Evolutionary conservation across 2,329 filamentous ascomycete species (phyloP).

Genomic region (Chaetomiaceae sp.): DNA sequence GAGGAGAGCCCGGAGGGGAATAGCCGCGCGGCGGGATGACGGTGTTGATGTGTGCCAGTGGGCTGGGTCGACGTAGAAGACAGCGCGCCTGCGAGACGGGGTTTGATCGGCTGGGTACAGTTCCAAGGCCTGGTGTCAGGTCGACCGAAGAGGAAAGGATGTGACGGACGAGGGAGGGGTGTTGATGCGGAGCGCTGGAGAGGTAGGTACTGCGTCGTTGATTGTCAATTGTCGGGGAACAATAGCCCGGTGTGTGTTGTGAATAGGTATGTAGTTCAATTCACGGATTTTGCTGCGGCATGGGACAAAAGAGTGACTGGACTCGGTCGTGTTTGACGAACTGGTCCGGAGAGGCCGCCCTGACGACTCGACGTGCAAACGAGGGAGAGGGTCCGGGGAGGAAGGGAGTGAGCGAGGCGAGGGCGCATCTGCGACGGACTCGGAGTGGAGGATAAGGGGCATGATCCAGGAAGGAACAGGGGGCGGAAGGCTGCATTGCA

Average conservation of each 20-base stretch:
- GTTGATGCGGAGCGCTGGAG: background rate
- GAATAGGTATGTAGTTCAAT: conserved; percentile 4
- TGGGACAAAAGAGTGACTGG: conserved; percentile 19
- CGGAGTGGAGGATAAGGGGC: conserved; percentile 9
- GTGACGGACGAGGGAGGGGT: conserved; percentile 7
- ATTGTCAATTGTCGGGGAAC: conserved; percentile 11
- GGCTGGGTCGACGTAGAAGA: background rate
- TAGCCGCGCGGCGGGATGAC: background rate
- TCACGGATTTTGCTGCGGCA: conserved; percentile 6
- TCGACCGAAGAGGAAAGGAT: conserved; percentile 22
- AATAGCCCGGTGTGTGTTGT: conserved; percentile 8
- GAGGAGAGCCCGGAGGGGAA: background rate
- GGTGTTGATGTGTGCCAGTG: background rate
- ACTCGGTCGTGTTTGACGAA: conserved; percentile 5
- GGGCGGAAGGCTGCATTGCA: background rate
- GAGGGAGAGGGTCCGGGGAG: conserved; percentile 1
- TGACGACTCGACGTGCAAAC: conserved; percentile 5
- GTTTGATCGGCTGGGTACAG: conserved; percentile 27
- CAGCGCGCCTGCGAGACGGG: conserved; percentile 4
- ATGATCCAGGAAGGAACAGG: conserved; percentile 7
- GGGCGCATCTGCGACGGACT: conserved; percentile 18
- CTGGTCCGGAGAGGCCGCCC: conserved; percentile 16
- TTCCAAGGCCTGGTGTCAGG: conserved; percentile 19
- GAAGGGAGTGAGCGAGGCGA: conserved; percentile 12
- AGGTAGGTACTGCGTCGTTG: too few relatives aligned